Evolutionary conservation across 1,284 basidiomycete genomes (phyloP).

Genomic region (Boletellus deceptivus): DNA sequence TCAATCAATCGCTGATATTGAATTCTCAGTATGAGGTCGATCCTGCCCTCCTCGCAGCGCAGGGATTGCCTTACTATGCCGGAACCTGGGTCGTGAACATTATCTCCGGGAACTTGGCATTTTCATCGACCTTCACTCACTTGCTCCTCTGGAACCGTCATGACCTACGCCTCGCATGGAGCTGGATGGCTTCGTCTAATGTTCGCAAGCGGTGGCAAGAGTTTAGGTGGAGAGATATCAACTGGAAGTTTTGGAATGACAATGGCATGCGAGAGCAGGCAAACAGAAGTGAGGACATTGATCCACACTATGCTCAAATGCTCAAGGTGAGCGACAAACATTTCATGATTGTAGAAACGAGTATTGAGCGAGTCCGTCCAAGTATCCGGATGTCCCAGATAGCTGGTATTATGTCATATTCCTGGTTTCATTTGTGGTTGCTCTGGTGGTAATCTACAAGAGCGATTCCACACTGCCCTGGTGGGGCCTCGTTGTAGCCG

Average conservation of each 20-base stretch:
- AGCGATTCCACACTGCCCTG: conserved; percentile 51
- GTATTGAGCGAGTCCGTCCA: neutral
- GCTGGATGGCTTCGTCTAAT: conserved; percentile 37
- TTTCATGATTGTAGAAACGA: neutral
- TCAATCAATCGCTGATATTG: conserved; percentile 47
- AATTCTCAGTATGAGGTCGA: conserved; percentile 50
- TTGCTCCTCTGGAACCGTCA: conserved; percentile 50
- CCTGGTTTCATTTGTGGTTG: conserved; percentile 38
- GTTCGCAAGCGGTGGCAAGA: conserved; percentile 27
- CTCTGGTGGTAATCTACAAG: conserved; percentile 48
- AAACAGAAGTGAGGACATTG: conserved; percentile 34
- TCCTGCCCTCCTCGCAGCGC: conserved; percentile 39
- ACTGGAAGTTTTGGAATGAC: conserved; percentile 47
- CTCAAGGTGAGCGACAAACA: conserved; percentile 37
- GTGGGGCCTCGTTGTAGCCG: conserved; percentile 47
- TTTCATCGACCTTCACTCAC: conserved; percentile 51
- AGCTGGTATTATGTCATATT: conserved; percentile 47
- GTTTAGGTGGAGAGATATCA: conserved; percentile 29
- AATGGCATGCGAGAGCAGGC: conserved; percentile 36
- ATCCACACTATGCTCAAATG: conserved; percentile 57
- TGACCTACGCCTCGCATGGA: conserved; percentile 44
- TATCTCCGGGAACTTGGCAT: conserved; percentile 30
- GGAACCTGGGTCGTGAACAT: conserved; percentile 42
- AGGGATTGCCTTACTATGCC: conserved; percentile 40
- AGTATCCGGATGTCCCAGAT: conserved; percentile 48